These are phyloP conservation scores for Aspergillus terreus DNA, from an alignment of 2,329 filamentous ascomycete species.

Conservation along the genomic window DNA sequence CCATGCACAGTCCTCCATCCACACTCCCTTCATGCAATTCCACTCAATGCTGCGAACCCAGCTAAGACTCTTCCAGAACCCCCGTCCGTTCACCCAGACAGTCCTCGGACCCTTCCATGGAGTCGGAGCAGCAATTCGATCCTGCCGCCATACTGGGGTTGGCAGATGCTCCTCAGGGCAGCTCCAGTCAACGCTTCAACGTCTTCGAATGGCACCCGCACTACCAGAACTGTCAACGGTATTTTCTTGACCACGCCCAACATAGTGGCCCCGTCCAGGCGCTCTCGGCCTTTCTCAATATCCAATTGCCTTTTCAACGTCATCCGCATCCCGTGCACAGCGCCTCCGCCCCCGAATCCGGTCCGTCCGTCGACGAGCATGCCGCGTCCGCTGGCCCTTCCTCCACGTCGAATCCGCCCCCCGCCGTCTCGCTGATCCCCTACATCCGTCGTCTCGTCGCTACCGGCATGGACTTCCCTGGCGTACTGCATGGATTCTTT, in stretches of 20 bases:
- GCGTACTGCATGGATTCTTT: conserved; percentile 91
- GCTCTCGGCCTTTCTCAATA: conserved; percentile 86
- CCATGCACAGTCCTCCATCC: background rate
- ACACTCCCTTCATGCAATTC: background rate
- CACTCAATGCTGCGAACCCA: background rate
- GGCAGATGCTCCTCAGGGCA: conserved; percentile 31
- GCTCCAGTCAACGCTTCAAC: conserved; percentile 48
- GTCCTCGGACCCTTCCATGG: conserved; percentile 23
- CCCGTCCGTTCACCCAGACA: conserved; percentile 13
- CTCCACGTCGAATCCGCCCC: conserved; percentile 26
- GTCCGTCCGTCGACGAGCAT: conserved; percentile 39
- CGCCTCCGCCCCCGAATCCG: conserved; percentile 26
- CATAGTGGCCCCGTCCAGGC: conserved; percentile 79
- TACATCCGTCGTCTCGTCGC: conserved; percentile 88
- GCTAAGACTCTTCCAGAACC: conserved; percentile 17
- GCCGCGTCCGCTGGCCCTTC: conserved; percentile 33
- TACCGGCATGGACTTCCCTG: conserved; percentile 83
- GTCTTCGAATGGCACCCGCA: conserved; percentile 91
- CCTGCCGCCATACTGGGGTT: conserved; percentile 36
- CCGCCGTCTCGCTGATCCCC: conserved; percentile 68
- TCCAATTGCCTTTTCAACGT: conserved; percentile 81
- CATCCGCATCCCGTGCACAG: conserved; percentile 47
- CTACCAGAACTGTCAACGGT: conserved; percentile 83
- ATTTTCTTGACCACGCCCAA: conserved; percentile 89
- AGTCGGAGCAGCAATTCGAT: conserved; percentile 31